Base-by-base conservation (phyloP, 345 rosid genomes). In the Corchorus olitorius region DNA sequence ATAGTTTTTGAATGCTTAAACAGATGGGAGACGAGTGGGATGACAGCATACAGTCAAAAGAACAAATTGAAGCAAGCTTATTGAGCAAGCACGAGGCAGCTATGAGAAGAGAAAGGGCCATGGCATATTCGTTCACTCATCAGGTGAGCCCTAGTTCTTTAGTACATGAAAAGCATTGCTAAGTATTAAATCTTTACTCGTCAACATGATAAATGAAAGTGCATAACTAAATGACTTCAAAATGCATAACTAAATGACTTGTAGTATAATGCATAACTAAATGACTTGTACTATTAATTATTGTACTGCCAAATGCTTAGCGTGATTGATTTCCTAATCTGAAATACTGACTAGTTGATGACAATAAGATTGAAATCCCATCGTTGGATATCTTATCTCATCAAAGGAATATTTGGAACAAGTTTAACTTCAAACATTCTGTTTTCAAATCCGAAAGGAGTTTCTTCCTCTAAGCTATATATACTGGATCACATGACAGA, bases 11-110 rank as follows among this genome's bases (percentile, higher is more conserved):
- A 73, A 14, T 76, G 75, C 80, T 67, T 82, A 27, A 74, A 77
- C 91, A 92, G 99, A 89, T 85, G 43, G 97, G 92, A n/a, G 98
- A 91, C 73, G 89, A 90, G 49, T 94, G 98, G 99, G 89, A 92
- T 83, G 98, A 94, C 82, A 94, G 97, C 75, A 75, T 85, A 61
- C 97, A 92, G 78, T 94, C 99, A 5, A 94, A 89, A 86, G 97
- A 92, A 82, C 92, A 94, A 79, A 78, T 94, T n/a, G 97, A 96
- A 83, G 87, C 93, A 0, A 92, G 83, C 73, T 81, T 96, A 80
- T 86, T 96, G 46, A 86, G 84, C 89, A 94, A 90, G 88, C 89
- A 86, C 50, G 99, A 94, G 80, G 98, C 98, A n/a, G 71, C 97
- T 1, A 84, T 90, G 99, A 89, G 95, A 86, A 91, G 98, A 79